Evolutionary conservation across 2,329 filamentous ascomycete species (phyloP), one percentile per base, ranked within the genome.

Genomic region (Colletotrichum tanaceti): DNA sequence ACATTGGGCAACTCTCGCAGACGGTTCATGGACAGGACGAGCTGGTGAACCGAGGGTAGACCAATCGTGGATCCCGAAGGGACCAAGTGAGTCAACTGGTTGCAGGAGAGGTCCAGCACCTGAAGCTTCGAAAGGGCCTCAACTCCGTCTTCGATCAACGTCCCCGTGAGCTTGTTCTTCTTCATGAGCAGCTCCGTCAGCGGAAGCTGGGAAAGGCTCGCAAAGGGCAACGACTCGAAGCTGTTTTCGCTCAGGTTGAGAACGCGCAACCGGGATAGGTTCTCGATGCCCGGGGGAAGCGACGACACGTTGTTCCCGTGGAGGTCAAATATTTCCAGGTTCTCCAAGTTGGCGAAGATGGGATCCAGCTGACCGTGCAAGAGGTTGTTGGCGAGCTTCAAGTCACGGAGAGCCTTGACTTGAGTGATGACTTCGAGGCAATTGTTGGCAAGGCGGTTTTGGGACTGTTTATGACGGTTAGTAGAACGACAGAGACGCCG

Each of bases 161-260:
- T 87, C 1, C 92, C 93, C 14, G 85, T 84, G 2, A 98, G 84
- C 67, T 89, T 90, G 78, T 98, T 98, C 77, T 92, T 94, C 43
- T 90, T 88, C 10, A 89, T 90, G 57, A 88, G 83, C 2, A 98
- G 80, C 72, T 97, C 93, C 0, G 87, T 88, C 47, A 98, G 78
- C 0, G 93, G 90, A 57, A 97, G 78, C 14, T 84, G 84, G 14
- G 87, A 85, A 38, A 98, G 82, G 4, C 85, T 82, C 7, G 90
- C 87, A 74, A 95, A 92, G 0, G 92, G 91, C 14, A 98, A 77
- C 2, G 85, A 84, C 57, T 87, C 87, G 35, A 99, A 85, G 61
- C 87, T 86, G 73, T 99, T 99, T 72, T 93, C 89, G 65, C 90
- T 89, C 24, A 98, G 77, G 75, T 97, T 95, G 58, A 98, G 81